A percentile compares a stretch with the other conserved stretches of the same genome.
Conservation (phyloP, 2,329 filamentous ascomycete species). For the Ophioceras dolichostomum region DNA sequence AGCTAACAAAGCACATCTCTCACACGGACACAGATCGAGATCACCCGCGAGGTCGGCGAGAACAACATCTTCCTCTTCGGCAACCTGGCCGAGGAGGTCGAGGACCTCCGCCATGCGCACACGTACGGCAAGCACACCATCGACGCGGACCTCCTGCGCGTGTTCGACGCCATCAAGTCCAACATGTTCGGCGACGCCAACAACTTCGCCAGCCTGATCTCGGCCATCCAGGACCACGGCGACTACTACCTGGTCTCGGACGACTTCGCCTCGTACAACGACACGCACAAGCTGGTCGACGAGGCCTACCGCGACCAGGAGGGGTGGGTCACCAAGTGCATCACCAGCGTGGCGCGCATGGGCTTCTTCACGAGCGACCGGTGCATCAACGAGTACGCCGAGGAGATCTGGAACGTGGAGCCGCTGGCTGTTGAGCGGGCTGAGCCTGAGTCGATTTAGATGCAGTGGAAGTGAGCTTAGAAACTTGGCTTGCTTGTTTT, state of each 20-base stretch:
- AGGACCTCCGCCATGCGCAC: slow-evolving; percentile 85
- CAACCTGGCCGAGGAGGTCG: slow-evolving; percentile 89
- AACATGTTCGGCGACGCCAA: slow-evolving; percentile 70
- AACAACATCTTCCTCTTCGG: slow-evolving; percentile 98
- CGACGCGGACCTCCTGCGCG: slow-evolving; percentile 63
- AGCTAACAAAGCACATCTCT: too few species aligned
- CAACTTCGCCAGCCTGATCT: slow-evolving; percentile 72
- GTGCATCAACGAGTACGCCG: slow-evolving; percentile 95
- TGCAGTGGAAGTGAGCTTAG: too few species aligned
- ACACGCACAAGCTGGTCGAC: slow-evolving; percentile 84
- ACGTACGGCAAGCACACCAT: slow-evolving; percentile 70
- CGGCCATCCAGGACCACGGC: slow-evolving; percentile 80
- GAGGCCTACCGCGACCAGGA: slow-evolving; percentile 87
- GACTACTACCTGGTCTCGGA: slow-evolving; percentile 98
- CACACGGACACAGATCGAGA: slow-evolving; percentile 95
- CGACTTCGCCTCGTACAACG: slow-evolving; percentile 89
- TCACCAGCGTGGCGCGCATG: slow-evolving; percentile 83
- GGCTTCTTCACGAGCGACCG: slow-evolving; percentile 94
- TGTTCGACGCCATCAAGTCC: slow-evolving; percentile 72
- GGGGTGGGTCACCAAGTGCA: slow-evolving; percentile 83
- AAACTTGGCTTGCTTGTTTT: too few species aligned
- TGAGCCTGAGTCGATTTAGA: too few species aligned
- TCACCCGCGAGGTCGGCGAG: slow-evolving; percentile 92
- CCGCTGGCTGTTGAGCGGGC: slow-evolving; percentile 49
- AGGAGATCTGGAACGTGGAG: slow-evolving; percentile 95